Evolutionary conservation across 768 basidiomycete genomes (phyloP).

Genomic region (Suillus subalutaceus): DNA sequence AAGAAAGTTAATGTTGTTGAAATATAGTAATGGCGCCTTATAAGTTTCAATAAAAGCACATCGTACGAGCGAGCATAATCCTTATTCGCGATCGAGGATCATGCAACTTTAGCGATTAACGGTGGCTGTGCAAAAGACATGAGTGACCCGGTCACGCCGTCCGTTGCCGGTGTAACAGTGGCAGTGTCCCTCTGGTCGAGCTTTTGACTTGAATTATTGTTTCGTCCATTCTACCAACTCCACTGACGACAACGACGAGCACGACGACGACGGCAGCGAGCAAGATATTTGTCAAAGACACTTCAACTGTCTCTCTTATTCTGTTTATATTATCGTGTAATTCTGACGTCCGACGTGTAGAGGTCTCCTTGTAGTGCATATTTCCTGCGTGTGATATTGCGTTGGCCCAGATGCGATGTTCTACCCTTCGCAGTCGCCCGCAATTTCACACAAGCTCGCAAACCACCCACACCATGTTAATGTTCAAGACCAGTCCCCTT

Average conservation of each 20-base stretch:
- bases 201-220: slow-evolving; percentile 10
- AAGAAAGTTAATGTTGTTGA: background rate
- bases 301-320: slow-evolving; percentile 21
- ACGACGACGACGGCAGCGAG: slow-evolving; percentile 14
- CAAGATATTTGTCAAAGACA: slow-evolving; percentile 20
- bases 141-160: slow-evolving; percentile 12
- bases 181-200: slow-evolving; percentile 11
- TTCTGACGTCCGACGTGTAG: slow-evolving; percentile 6
- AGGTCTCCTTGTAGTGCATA: slow-evolving; percentile 2
- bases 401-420: slow-evolving; percentile 63
- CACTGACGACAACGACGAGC: slow-evolving; percentile 20
- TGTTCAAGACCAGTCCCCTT: slow-evolving; percentile 71
- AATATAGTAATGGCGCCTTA: slow-evolving; percentile 7
- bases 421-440: slow-evolving; percentile 84
- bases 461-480: slow-evolving; percentile 40
- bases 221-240: background rate
- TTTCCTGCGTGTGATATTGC: slow-evolving; percentile 9
- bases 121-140: slow-evolving; percentile 24
- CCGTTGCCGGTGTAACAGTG: slow-evolving; percentile 1
- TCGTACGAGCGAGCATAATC: slow-evolving; percentile 13
- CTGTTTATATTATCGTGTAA: slow-evolving; percentile 4
- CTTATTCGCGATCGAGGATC: slow-evolving; percentile 12
- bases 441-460: slow-evolving; percentile 75
- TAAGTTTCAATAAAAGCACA: slow-evolving; percentile 14
- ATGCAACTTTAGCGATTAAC: slow-evolving; percentile 1